These are phyloP conservation scores for Quambalaria eucalypti DNA, from an alignment of 1,284 basidiomycete species.

Conservation along the genomic window DNA sequence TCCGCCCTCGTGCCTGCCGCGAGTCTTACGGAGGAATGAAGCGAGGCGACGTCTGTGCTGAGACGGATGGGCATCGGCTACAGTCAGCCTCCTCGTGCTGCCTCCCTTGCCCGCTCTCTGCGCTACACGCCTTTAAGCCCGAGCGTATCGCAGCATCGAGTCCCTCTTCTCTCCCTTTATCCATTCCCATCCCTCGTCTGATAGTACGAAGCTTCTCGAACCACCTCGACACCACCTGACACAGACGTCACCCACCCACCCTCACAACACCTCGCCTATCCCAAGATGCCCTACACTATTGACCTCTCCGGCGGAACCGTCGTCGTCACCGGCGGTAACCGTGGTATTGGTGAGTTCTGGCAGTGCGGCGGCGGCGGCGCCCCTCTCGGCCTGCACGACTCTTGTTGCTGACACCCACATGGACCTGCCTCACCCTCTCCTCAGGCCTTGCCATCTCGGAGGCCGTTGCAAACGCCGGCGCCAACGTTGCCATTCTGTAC, in stretches of 20 bases:
- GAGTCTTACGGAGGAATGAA: no score
- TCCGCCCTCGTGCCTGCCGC: no score
- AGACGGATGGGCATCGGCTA: no score
- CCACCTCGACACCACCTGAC: neutral
- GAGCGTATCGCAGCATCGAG: no score
- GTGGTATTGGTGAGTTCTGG: slow-evolving; percentile 37
- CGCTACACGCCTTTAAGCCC: no score
- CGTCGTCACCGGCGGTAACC: slow-evolving; percentile 54
- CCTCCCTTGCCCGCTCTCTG: no score
- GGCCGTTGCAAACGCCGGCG: slow-evolving; percentile 42
- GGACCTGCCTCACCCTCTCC: neutral
- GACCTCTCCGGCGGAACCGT: slow-evolving; percentile 30
- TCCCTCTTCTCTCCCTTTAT: no score
- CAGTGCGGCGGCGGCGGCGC: neutral
- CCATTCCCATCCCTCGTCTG: no score
- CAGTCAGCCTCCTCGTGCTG: no score
- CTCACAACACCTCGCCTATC: no score
- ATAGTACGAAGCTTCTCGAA: no score
- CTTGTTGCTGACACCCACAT: neutral
- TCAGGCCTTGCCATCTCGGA: slow-evolving; percentile 43
- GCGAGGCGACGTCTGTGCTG: no score
- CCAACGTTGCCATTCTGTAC: slow-evolving; percentile 45
- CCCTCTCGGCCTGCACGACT: neutral
- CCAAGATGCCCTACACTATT: slow-evolving; percentile 16
- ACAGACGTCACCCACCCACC: neutral